phyloP scores from a whole-genome alignment of 805 yeast species.

The Myxozyma sirexii region DNA sequence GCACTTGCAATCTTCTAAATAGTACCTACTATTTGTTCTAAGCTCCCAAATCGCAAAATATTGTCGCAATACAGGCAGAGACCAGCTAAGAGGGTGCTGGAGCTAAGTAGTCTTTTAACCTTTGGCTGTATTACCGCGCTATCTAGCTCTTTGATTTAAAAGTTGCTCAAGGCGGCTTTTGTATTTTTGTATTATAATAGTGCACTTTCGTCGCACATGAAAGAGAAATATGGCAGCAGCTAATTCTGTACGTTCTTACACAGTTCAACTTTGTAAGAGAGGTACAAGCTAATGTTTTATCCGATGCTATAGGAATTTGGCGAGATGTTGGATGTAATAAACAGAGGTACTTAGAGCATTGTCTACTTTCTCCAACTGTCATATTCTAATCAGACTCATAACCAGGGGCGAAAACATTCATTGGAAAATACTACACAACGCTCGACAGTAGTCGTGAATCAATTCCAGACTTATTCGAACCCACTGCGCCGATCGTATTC shows the following conservation, averaged over 20 bases:
- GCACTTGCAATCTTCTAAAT: too few species aligned
- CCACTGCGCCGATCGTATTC: slow-evolving; percentile 46
- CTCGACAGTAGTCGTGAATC: slow-evolving; percentile 41
- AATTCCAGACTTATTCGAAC: slow-evolving; percentile 35
- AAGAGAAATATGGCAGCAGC: neutral
- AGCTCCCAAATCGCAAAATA: too few species aligned
- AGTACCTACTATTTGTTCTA: too few species aligned
- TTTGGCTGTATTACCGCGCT: too few species aligned
- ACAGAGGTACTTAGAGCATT: slow-evolving; percentile 16
- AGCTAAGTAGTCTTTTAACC: too few species aligned
- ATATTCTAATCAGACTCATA: neutral
- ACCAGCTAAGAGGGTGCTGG: too few species aligned
- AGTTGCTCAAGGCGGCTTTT: too few species aligned
- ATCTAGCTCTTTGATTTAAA: too few species aligned
- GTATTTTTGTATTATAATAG: too few species aligned
- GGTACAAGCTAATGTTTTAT: neutral
- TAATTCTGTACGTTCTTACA: neutral
- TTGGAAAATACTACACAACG: slow-evolving; percentile 41
- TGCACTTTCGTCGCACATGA: too few species aligned
- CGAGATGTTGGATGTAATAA: slow-evolving; percentile 18
- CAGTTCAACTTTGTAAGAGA: neutral
- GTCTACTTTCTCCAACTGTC: neutral
- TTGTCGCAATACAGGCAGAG: too few species aligned
- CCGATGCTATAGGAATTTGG: slow-evolving; percentile 12
- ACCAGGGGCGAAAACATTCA: slow-evolving; percentile 50